Evolutionary conservation across 192 early-diverging fungal genomes (phyloP), one percentile per base, ranked within the genome.

Genomic region (Chytriomyces hyalinus): DNA sequence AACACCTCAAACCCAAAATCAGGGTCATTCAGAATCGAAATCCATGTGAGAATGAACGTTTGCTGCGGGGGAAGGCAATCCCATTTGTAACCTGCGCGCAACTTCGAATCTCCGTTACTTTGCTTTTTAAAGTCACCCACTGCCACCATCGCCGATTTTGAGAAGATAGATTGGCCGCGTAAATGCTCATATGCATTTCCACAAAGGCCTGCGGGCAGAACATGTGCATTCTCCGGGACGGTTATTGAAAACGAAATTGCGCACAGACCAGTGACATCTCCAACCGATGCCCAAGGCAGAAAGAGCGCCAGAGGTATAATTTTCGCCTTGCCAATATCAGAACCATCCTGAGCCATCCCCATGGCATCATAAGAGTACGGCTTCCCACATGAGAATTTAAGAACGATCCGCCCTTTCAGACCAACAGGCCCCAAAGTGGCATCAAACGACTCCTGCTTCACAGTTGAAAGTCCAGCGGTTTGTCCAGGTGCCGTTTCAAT

Each of bases 1-100:
- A 70, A n/a, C 11, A 70, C 13, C 53, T 70, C 69, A 44, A 70
- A 70, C 9, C 69, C 69, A 70, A 70, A 70, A 36, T 50, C 53
- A 15, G 51, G 13, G 15, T 70, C 69, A 51, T 53, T 70, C 6
- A 51, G 49, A 70, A 70, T 8, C 15, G 26, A 7, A 26, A 70
- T 20, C 69, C 69, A 70, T 8, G 13, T 22, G 15, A 70, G n/a
- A 22, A 70, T 48, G 43, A 57, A 70, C 22, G 69, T 57, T 53
- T 48, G 69, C 22, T 48, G 24, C 13, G 43, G 17, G 49, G 69
- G 69, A 51, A 70, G 69, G 44, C 50, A 57, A 28, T 15, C 17
- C 69, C 69, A 70, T 7, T 48, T 24, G 53, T 70, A 53, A 51
- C 7, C 49, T 7, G 69, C 69, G 36, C 36, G 36, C 36, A 36